Conservation (phyloP, 441 rosid genomes). For the Populus hybrid region DNA sequence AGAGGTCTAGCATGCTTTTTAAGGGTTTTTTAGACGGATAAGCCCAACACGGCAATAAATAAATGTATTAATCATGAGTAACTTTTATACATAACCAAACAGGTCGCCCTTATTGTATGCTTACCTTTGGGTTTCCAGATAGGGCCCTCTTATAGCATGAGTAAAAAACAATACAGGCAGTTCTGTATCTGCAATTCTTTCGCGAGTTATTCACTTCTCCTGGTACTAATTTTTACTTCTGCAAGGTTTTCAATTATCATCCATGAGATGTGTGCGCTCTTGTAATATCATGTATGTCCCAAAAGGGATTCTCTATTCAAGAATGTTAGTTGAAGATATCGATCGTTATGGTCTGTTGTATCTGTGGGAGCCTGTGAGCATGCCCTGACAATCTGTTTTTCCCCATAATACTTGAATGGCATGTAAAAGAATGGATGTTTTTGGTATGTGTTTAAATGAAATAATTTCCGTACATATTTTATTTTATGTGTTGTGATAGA, state of each 20-base stretch:
- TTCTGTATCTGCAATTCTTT: constrained; percentile 10
- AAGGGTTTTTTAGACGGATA: not conserved
- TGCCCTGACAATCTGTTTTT: constrained; percentile 26
- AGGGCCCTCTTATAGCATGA: not conserved
- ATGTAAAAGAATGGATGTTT: not conserved
- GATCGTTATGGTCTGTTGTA: constrained; percentile 89
- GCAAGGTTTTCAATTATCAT: constrained; percentile 94
- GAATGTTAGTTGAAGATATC: constrained; percentile 91
- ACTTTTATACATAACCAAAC: not conserved
- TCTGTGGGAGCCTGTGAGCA: constrained; percentile 94
- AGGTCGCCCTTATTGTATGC: not conserved
- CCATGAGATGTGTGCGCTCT: constrained; percentile 96
- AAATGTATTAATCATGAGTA: not conserved
- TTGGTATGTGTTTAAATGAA: not conserved
- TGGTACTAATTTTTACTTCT: constrained; percentile 20
- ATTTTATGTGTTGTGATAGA: not conserved
- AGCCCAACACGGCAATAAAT: not conserved
- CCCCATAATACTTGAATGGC: not conserved
- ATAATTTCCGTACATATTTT: too few relatives aligned
- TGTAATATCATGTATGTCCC: constrained; percentile 83
- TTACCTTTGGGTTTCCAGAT: not conserved
- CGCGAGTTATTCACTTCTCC: not conserved
- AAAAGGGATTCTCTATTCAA: constrained; percentile 84
- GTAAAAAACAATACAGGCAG: not conserved
- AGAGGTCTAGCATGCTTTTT: not conserved